Evolutionary conservation across 169 alveolate species (phyloP).

Genomic region (Amoebophrya sp.): DNA sequence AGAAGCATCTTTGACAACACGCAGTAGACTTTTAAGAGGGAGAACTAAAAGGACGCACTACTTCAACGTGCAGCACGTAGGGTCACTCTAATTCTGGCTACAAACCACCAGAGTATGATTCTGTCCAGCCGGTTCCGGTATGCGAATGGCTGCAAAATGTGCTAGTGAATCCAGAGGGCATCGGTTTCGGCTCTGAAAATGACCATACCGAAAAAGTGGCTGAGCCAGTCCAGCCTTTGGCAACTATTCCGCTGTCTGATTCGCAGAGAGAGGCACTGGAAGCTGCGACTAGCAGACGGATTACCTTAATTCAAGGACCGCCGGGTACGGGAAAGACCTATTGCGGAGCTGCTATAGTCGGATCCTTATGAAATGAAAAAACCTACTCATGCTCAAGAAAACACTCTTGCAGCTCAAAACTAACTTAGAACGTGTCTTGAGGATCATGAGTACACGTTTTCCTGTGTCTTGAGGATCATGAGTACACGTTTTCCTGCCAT

Average conservation of each 20-base stretch:
- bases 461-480: no score
- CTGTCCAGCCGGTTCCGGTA: background rate
- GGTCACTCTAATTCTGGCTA: no score
- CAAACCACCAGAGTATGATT: background rate
- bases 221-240: background rate
- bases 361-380: no score
- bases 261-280: background rate
- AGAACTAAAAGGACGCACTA: no score
- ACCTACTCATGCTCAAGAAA: no score
- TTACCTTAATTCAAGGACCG: background rate
- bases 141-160: background rate
- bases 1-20: no score
- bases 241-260: background rate
- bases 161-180: background rate
- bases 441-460: no score
- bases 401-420: no score
- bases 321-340: conserved; percentile 4
- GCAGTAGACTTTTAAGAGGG: no score
- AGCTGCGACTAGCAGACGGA: background rate
- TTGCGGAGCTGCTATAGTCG: background rate
- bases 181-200: background rate
- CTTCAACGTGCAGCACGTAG: no score
- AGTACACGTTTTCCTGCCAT: no score
- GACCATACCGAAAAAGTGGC: background rate
- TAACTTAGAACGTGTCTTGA: no score